Base-by-base conservation (phyloP, 2,329 filamentous ascomycete species). In the Penicillium decumbens region DNA sequence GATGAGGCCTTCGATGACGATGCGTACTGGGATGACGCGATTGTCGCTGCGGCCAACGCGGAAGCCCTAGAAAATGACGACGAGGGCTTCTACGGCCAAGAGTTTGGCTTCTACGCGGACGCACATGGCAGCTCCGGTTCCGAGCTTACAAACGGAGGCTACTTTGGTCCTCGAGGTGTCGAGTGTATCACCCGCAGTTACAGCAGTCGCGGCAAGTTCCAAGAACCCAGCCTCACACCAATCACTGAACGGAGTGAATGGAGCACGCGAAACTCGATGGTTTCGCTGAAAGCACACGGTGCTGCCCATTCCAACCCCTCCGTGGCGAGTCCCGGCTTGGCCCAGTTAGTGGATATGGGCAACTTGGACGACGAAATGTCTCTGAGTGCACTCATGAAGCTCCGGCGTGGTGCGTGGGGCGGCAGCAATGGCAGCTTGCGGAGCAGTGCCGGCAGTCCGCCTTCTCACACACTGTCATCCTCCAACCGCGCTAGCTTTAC, bases 241-340 rank as follows among this genome's bases (percentile, higher is more conserved):
- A 97, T 98, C 61, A 97, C 92, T 0, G 93, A 97, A 68, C 82
- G 91, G 10, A 95, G 89, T 51, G 93, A 98, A 70, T 96, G 95
- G 75, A 95, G 89, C 37, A 95, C 95, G 51, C 83, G 93, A 39
- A 97, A 96, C 66, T 95, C 88, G 0, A 82, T 95, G 50, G 88
- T 95, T 74, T 89, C 86, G 50, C 74, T 92, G 53, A 77, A 76
- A 6, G 72, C 83, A 28, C 81, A 82, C 39, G 69, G 71, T 1
- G 61, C 63, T 3, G 60, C 68, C 3, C 68, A 67, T 47, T 81
- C 76, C 49, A 80, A 74, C 35, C 72, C 66, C 49, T 71, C 77
- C 0, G 62, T 89, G 2, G 77, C 83, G 28, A 89, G 85, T 57
- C 87, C 89, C 0, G 87, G 87, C 0, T 75, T 95, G 23, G 86